These are phyloP conservation scores for Musa troglodytarum DNA, from an alignment of 176 grass and related monocot species.

Conservation along the genomic window DNA sequence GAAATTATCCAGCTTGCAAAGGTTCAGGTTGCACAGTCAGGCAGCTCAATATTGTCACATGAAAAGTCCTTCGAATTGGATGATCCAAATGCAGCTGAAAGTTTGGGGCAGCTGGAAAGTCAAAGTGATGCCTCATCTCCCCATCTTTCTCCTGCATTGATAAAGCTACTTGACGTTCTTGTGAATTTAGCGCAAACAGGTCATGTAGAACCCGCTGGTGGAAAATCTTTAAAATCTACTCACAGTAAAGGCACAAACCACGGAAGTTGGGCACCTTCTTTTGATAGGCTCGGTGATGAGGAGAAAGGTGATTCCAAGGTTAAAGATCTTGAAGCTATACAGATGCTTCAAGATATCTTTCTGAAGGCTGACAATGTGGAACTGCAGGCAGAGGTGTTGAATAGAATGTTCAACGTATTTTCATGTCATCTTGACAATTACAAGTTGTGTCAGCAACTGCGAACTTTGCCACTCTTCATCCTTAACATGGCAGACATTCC, in stretches of 20 bases:
- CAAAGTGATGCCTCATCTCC: slow-evolving; percentile 30
- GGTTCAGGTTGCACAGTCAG: slow-evolving; percentile 43
- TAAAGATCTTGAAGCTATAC: slow-evolving; percentile 98
- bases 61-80: slow-evolving; percentile 12
- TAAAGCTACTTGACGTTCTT: slow-evolving; percentile 90
- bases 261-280: slow-evolving; percentile 52
- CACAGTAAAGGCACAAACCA: slow-evolving; percentile 32
- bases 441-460: slow-evolving; percentile 82
- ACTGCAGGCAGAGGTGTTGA: slow-evolving; percentile 94
- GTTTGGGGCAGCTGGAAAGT: slow-evolving; percentile 26
- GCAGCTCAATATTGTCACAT: slow-evolving; percentile 26
- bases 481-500: slow-evolving; percentile 98
- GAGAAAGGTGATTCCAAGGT: slow-evolving; percentile 82
- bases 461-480: slow-evolving; percentile 96
- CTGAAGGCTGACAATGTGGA: slow-evolving; percentile 95
- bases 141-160: slow-evolving; percentile 80
- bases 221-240: slow-evolving; percentile 52
- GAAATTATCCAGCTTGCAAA: slow-evolving; percentile 78
- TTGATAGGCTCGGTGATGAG: slow-evolving; percentile 59
- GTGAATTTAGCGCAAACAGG: slow-evolving; percentile 94
- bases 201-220: slow-evolving; percentile 43
- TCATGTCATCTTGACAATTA: slow-evolving; percentile 99
- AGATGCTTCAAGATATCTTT: slow-evolving; percentile 99
- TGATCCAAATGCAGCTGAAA: slow-evolving; percentile 28
- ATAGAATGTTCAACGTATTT: slow-evolving; percentile 99